Base-by-base conservation (phyloP, 2,329 filamentous ascomycete genomes). In the Furcasterigmium furcatum region DNA sequence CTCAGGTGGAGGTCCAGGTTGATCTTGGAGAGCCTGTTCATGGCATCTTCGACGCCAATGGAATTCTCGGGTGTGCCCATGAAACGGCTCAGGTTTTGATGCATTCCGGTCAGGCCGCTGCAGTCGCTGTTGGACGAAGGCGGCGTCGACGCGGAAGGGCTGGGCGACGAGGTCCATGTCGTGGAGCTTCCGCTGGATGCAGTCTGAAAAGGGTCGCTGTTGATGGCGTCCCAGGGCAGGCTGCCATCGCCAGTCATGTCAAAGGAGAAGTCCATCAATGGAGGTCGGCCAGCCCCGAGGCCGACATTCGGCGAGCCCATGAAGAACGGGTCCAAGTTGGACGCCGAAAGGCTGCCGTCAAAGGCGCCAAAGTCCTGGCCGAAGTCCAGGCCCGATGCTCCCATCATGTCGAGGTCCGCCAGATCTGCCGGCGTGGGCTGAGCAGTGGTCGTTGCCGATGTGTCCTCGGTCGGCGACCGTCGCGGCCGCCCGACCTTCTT, bases 401-500 rank as follows among this genome's bases (percentile, higher is more conserved):
- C 34, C n/a, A 5, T 36, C 6, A 18, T 9, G 19, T 19, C 16
- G n/a, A 19, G 19, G 24, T 27, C 24, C 24, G 24, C 7, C 12
- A 27, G 7, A 27, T 27, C 24, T 7, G 12, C 12, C 12, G 24
- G 24, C 24, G 24, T 12, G 12, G 7, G 7, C 7, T 27, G 24
- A 7, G 24, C 24, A 27, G 34, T 36, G 12, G 34, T 38, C 20
- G 21, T 19, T 18, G 25, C n/a, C 40, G 24, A 22, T 14, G 38
- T 35, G 14, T 10, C 29, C 4, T 19, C 18, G 7, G 25, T 8
- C 13, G 20, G 29, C 10, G 24, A 9, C 27, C 32, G 59, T 10
- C 51, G 51, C 3, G 62, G 62, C 14, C 62, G 52, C 5, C 62
- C 62, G 29, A 65, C 56, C 27, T 59, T 58, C 8, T 61, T 57